Base-by-base conservation (phyloP, 768 basidiomycete genomes). In the Leccinellum albellum region DNA sequence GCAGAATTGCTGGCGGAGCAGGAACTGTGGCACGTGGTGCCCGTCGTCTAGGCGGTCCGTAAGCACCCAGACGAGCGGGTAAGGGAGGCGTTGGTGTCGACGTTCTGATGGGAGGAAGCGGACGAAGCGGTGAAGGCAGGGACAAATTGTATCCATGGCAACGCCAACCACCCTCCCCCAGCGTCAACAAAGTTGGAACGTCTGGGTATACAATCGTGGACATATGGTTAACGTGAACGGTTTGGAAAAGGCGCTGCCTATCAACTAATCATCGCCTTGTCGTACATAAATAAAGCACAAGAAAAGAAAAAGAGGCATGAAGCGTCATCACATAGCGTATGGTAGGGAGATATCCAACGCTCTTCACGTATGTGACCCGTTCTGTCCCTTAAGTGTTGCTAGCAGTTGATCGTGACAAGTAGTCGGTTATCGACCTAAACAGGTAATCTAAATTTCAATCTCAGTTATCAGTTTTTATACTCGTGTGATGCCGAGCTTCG, bases 101-200 rank as follows among this genome's bases (percentile, higher is more conserved):
- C 71, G 2, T 71, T 70, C 50, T 64, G 68, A n/a, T 57, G 51
- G 54, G 62, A 69, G 2, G 60, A 62, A 26, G 60, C 64, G 7
- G 51, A 55, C n/a, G 35, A 42, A 0, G 87, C 91, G 2, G 74
- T 98, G 7, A 71, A 74, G 12, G 91, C 90, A 0, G 96, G 97
- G 1, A 55, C 51, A 0, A 91, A 87, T 64, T 89, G 91, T 67
- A 89, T 98, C 76, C n/a, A n/a, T n/a, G n/a, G n/a, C n/a, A n/a
- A n/a, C n/a, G n/a, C n/a, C n/a, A n/a, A n/a, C n/a, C n/a, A n/a
- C n/a, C n/a, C n/a, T n/a, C n/a, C n/a, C n/a, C n/a, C n/a, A n/a
- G n/a, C 59, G 59, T 65, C 55, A 54, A 61, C 52, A 62, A 51
- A 44, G 42, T 15, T 50, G 26, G 42, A 58, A 50, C 17, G 52